Percentiles rank a stretch among this genome's conserved stretches.
phyloP scores from a whole-genome alignment of 2,329 filamentous ascomycete genomes.

The Pestalotiopsis sp. region DNA sequence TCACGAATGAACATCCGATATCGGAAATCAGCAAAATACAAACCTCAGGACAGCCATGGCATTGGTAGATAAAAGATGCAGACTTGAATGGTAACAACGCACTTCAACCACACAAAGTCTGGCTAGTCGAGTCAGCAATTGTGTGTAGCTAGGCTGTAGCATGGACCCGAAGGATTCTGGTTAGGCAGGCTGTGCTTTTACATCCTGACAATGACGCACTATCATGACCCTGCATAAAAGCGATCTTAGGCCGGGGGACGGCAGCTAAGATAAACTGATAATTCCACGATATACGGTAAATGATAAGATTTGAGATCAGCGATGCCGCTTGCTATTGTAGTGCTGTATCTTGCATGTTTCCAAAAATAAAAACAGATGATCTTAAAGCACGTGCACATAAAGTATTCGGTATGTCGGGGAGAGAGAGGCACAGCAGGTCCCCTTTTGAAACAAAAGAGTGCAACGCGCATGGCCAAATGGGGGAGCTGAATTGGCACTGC shows the following conservation, averaged over 20 bases:
- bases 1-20: too few species aligned
- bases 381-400: background rate
- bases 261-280: background rate
- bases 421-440: background rate
- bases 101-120: too few species aligned
- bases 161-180: background rate
- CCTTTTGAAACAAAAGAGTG: background rate
- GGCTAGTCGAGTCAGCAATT: background rate
- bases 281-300: background rate
- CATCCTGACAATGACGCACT: background rate
- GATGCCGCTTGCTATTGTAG: background rate
- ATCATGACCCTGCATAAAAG: background rate
- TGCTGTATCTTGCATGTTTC: background rate
- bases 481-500: background rate
- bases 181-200: background rate
- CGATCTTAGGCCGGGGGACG: background rate
- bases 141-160: background rate
- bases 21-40: too few species aligned
- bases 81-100: too few species aligned
- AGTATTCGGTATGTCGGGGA: background rate
- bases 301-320: background rate
- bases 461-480: slow-evolving; percentile 1
- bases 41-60: too few species aligned
- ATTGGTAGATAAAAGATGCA: too few species aligned
- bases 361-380: background rate